Percentiles rank a stretch among this genome's conserved stretches.
Evolutionary conservation across 768 basidiomycete genomes (phyloP).

Genomic region (Serpula lacrymans): DNA sequence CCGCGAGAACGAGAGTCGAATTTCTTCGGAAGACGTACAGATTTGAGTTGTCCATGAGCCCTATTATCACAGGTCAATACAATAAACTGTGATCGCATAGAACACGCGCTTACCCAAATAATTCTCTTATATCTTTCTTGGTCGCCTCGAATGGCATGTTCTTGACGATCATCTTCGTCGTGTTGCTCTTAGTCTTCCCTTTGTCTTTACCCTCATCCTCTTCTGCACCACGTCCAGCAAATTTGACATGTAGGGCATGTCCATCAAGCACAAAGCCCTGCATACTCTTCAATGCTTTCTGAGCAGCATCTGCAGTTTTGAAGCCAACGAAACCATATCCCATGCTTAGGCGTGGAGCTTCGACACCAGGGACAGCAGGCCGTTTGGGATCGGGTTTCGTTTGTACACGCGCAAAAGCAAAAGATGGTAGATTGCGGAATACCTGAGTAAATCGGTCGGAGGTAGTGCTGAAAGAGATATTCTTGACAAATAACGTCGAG

Average conservation of each 20-base stretch:
- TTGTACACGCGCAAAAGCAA: slow-evolving; percentile 85
- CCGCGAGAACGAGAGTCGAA: slow-evolving; percentile 87
- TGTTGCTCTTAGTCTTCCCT: slow-evolving; percentile 49
- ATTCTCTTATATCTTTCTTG: slow-evolving; percentile 84
- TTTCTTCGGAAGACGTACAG: slow-evolving; percentile 89
- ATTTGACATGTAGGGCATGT: slow-evolving; percentile 77
- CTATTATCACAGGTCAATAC: slow-evolving; percentile 35
- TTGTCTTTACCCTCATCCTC: slow-evolving; percentile 47
- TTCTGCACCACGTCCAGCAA: slow-evolving; percentile 76
- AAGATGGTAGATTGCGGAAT: slow-evolving; percentile 74
- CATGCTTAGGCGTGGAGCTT: slow-evolving; percentile 72
- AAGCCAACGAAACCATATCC: slow-evolving; percentile 97
- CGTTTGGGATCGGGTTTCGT: slow-evolving; percentile 86
- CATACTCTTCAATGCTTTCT: slow-evolving; percentile 70
- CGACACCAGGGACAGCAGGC: slow-evolving; percentile 29
- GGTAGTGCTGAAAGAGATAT: slow-evolving; percentile 90
- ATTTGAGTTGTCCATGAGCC: slow-evolving; percentile 89
- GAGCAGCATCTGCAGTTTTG: slow-evolving; percentile 67
- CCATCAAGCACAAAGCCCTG: slow-evolving; percentile 86
- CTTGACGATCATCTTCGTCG: slow-evolving; percentile 97
- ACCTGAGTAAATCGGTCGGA: slow-evolving; percentile 64
- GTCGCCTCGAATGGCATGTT: slow-evolving; percentile 97
- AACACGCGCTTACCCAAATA: slow-evolving; percentile 72
- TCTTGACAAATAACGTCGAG: slow-evolving; percentile 91
- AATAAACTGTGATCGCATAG: background rate